Evolutionary conservation across 1,284 basidiomycete species (phyloP), one percentile per base, ranked within the genome.

Genomic region (Ceratobasidium sp.): DNA sequence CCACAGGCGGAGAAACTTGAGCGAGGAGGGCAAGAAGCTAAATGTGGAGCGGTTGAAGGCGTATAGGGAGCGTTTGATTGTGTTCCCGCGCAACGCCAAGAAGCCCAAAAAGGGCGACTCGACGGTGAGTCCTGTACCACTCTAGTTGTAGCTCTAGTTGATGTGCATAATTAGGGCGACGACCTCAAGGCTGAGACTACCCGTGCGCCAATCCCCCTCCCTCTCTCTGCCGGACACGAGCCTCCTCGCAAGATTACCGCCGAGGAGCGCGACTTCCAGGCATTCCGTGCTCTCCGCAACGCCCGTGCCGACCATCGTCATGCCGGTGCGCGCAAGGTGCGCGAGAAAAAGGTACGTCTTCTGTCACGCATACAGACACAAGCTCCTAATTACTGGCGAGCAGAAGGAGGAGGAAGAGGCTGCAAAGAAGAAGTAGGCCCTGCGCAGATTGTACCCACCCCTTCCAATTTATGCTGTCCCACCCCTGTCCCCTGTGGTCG

Each of bases 81-180:
- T 99, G 83, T 96, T 98, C 91, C 96, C 96, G 81, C 91, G 94
- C 83, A 96, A 97, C 84, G 86, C 92, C 76, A 88, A 90, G 83
- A 98, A 98, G 86, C 90, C 93, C 82, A 97, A 97, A 88, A 91
- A 92, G 86, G 92, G 92, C 75, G 95, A 97, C 83, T 91, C 94
- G 73, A 88, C 89, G 74, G 94, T 95, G 79, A 77, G 92, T 86
- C 23, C 12, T 56, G 51, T 58, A 44, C 40, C 69, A 44, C 25
- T 33, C 72, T 28, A 23, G 46, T 56, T 59, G 61, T 28, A 46
- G 21, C 33, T 77, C n/a, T 58, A 63, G 12, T 59, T 51, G 30
- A 25, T 61, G n/a, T 63, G 12, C 40, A n/a, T 72, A 64, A 73
- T 14, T 75, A 95, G 92, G 88, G 87, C 76, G 94, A 94, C 74